phyloP scores from a whole-genome alignment of 257 asterid genomes.

The Nyctanthes arbortristis region DNA sequence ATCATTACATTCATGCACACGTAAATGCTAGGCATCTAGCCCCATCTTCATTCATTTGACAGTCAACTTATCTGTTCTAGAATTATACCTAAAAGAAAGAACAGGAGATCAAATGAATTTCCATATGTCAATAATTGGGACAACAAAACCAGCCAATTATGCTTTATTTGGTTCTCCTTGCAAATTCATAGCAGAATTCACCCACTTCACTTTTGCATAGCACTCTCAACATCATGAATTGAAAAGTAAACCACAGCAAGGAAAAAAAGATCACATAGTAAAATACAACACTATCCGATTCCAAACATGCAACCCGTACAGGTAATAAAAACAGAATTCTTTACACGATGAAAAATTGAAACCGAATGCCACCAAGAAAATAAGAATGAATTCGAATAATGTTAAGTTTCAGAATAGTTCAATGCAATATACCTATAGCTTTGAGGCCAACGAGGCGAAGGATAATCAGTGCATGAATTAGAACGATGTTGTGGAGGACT shows the following conservation, averaged over 20 bases:
- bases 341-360: background rate
- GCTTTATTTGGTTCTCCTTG: too few species aligned
- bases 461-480: slow-evolving; percentile 19
- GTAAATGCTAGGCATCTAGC: too few species aligned
- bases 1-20: background rate
- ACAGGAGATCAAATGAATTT: too few species aligned
- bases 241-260: background rate
- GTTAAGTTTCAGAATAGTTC: background rate
- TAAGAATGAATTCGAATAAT: background rate
- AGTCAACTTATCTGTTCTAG: too few species aligned
- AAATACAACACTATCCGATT: background rate
- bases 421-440: slow-evolving; percentile 57
- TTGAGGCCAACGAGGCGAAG: slow-evolving; percentile 70
- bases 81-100: too few species aligned
- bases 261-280: background rate
- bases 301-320: background rate
- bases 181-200: too few species aligned
- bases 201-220: background rate
- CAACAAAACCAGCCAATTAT: too few species aligned
- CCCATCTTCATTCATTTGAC: background rate
- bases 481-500: slow-evolving; percentile 35
- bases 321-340: too few species aligned
- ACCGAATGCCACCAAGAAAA: background rate
- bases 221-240: background rate
- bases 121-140: too few species aligned